Base-by-base conservation (phyloP, 2,329 filamentous ascomycete species). In the Microcera coccophila region DNA sequence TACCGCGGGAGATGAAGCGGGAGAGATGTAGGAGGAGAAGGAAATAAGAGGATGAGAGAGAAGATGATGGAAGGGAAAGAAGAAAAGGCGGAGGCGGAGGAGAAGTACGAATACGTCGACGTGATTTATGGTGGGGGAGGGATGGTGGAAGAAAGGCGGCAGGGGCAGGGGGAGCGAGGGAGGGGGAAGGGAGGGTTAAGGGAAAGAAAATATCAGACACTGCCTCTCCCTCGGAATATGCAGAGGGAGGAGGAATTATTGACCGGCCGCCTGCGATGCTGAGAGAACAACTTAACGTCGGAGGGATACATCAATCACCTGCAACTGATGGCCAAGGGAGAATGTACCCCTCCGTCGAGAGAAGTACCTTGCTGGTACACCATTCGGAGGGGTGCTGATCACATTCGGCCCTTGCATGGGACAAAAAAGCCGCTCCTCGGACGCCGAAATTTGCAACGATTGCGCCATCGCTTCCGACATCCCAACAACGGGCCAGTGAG, bases 91-190 rank as follows among this genome's bases (percentile, higher is more conserved):
- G 51, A 52, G 55, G 57, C 49, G 55, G 49, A 51, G 47, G 48
- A 24, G 37, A 36, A 48, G 56, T 59, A 48, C 53, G 58, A 60
- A 61, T 62, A 58, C 52, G 55, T 52, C 44, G 46, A 32, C 43
- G 42, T n/a, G 52, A 48, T 50, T 52, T 53, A 45, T 46, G 41
- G 45, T 47, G 41, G 37, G 47, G 48, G 47, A 49, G 49, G 53
- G 55, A 53, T 52, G 44, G 52, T 45, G 53, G 47, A 47, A 44
- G 18, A 5, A n/a, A 24, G 29, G 44, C 45, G 49, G 41, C 33
- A 48, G 48, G 47, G 51, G 49, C 51, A 55, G 53, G 53, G 44
- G 52, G 47, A 52, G 47, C n/a, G 45, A 47, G 41, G 37, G 47
- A 50, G 47, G 51, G 49, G 53, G 55, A 53, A 52, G 44, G 52